phyloP scores from a whole-genome alignment of 2,329 filamentous ascomycete genomes.

The Mycosphaerella sp. region DNA sequence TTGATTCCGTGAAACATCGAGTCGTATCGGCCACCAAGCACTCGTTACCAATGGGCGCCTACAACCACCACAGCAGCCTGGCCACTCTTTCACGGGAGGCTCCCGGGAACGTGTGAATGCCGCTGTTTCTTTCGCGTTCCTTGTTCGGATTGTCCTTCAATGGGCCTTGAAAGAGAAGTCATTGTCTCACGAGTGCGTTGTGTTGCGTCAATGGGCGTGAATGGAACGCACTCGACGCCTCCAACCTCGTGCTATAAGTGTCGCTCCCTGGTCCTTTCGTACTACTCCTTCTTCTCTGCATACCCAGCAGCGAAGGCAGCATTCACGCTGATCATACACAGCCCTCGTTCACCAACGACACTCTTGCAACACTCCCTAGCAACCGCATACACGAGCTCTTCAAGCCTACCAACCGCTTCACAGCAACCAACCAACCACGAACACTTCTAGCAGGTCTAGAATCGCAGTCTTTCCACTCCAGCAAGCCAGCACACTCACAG shows the following conservation, averaged over 20 bases:
- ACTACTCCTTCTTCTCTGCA: slow-evolving; percentile 3
- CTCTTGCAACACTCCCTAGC: slow-evolving; percentile 11
- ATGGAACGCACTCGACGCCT: slow-evolving; percentile 12
- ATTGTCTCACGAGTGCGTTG: slow-evolving; percentile 15
- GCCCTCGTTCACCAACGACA: neutral
- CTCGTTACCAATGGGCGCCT: slow-evolving; percentile 3
- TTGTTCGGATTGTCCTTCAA: slow-evolving; percentile 2
- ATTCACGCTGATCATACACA: neutral
- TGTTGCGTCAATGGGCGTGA: slow-evolving; percentile 15
- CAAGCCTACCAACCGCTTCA: slow-evolving; percentile 9
- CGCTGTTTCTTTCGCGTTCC: neutral
- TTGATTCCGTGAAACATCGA: slow-evolving; percentile 10
- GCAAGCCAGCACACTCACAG: slow-evolving; percentile 5
- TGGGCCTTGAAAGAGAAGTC: neutral
- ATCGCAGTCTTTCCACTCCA: slow-evolving; percentile 6
- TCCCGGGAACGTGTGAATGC: slow-evolving; percentile 6
- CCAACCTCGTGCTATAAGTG: slow-evolving; percentile 10
- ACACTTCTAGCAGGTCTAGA: slow-evolving; percentile 23
- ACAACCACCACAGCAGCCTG: neutral
- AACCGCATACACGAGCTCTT: slow-evolving; percentile 6
- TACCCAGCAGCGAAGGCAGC: neutral
- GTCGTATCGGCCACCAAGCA: neutral
- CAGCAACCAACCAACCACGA: slow-evolving; percentile 13
- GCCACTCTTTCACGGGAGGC: neutral
- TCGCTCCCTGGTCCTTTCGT: slow-evolving; percentile 1